Conservation (phyloP, 352 stramenopile species). For the Phytopythium sindhum region DNA sequence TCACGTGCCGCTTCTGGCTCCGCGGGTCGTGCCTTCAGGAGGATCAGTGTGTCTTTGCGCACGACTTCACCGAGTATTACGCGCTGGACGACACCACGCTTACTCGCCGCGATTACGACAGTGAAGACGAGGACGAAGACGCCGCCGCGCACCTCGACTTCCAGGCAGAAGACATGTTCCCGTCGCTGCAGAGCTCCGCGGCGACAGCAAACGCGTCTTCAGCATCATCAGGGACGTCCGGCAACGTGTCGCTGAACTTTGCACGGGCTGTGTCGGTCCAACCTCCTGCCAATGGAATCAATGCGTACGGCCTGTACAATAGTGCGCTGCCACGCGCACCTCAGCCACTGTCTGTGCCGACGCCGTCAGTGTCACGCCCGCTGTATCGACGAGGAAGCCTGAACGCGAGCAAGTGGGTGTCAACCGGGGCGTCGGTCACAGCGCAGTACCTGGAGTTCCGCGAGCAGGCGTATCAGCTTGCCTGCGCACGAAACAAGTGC, state of each 20-base stretch:
- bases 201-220: not conserved
- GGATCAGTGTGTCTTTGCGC: constrained; percentile 78
- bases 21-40: constrained; percentile 74
- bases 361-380: constrained; percentile 21
- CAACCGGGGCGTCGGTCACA: constrained; percentile 50
- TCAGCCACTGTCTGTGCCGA: constrained; percentile 6
- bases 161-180: constrained; percentile 77
- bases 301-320: constrained; percentile 15
- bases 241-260: constrained; percentile 71
- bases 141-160: constrained; percentile 45
- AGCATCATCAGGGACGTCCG: not conserved
- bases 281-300: not conserved
- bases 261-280: constrained; percentile 69
- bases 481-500: constrained; percentile 81
- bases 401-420: constrained; percentile 55
- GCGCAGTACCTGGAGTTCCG: constrained; percentile 75
- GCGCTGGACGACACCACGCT: constrained; percentile 43
- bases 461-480: constrained; percentile 75
- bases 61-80: constrained; percentile 79
- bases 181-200: constrained; percentile 47
- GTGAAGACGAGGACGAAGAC: constrained; percentile 66
- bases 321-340: constrained; percentile 10
- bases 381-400: constrained; percentile 57
- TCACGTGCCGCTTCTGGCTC: constrained; percentile 86
- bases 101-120: constrained; percentile 63